Conservation (phyloP, 2,329 filamentous ascomycete species). For the Xylaria sp. region DNA sequence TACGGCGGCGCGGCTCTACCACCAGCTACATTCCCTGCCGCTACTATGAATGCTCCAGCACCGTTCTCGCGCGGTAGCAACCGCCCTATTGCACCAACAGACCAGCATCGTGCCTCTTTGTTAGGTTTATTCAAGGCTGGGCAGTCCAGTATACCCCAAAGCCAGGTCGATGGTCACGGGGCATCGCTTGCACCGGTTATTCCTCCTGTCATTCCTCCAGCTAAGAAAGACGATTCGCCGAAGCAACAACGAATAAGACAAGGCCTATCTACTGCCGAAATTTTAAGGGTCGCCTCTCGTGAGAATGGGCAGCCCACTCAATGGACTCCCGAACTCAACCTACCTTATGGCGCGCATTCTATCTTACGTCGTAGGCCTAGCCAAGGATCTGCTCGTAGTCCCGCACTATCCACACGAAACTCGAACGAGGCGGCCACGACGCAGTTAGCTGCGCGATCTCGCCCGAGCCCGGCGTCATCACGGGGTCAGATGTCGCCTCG, state of each 20-base stretch:
- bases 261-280: slow-evolving; percentile 43
- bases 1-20: slow-evolving; percentile 36
- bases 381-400: slow-evolving; percentile 39
- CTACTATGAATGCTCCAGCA: slow-evolving; percentile 34
- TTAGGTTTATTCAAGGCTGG: slow-evolving; percentile 65
- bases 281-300: slow-evolving; percentile 44
- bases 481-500: slow-evolving; percentile 39
- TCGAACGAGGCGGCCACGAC: slow-evolving; percentile 30
- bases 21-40: slow-evolving; percentile 23
- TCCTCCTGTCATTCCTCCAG: slow-evolving; percentile 22
- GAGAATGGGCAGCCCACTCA: slow-evolving; percentile 49
- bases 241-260: slow-evolving; percentile 39
- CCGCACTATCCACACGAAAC: slow-evolving; percentile 34
- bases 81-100: slow-evolving; percentile 43
- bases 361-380: slow-evolving; percentile 51
- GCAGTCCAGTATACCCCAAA: slow-evolving; percentile 43
- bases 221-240: slow-evolving; percentile 27
- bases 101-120: slow-evolving; percentile 60
- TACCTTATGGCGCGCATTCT: slow-evolving; percentile 54
- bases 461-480: slow-evolving; percentile 38
- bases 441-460: slow-evolving; percentile 38
- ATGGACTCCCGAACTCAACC: slow-evolving; percentile 52
- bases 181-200: slow-evolving; percentile 11
- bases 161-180: slow-evolving; percentile 39
- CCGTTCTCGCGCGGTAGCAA: slow-evolving; percentile 30